These are phyloP conservation scores for Bromus sterilis DNA, from an alignment of 176 grass and related monocot species.

Conservation along the genomic window DNA sequence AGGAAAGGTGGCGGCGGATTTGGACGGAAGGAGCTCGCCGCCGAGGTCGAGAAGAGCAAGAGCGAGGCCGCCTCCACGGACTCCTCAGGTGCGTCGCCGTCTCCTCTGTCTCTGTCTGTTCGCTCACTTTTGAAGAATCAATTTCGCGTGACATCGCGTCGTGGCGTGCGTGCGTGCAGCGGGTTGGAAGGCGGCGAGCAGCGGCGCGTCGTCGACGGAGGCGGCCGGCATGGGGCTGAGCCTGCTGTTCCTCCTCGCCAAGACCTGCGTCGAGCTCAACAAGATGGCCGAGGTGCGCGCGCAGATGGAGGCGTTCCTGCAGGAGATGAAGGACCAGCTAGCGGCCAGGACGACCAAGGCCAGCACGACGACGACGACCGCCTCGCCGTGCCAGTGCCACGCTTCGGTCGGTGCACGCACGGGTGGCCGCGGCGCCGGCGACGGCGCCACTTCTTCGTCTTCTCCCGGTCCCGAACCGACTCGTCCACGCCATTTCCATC, in stretches of 20 bases:
- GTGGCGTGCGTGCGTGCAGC: background rate
- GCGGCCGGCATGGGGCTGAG: constrained; percentile 31
- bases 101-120: no score
- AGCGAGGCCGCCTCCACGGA: background rate
- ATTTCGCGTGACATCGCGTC: background rate
- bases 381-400: constrained; percentile 2
- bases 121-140: background rate
- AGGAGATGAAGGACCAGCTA: constrained; percentile 32
- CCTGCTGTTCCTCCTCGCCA: constrained; percentile 35
- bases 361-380: background rate
- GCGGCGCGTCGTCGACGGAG: background rate
- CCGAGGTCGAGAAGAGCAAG: background rate
- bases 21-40: background rate
- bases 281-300: constrained; percentile 55
- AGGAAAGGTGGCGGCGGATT: background rate
- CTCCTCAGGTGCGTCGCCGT: constrained; percentile 2
- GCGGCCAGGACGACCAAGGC: background rate
- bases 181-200: background rate
- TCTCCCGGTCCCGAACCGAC: background rate
- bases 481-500: background rate
- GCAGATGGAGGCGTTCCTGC: constrained; percentile 51
- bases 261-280: constrained; percentile 41
- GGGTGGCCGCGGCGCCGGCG: background rate
- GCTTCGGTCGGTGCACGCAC: background rate
- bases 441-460: background rate